Base-by-base conservation (phyloP, 192 early-diverging fungal species). In the Mortierella alpina region DNA sequence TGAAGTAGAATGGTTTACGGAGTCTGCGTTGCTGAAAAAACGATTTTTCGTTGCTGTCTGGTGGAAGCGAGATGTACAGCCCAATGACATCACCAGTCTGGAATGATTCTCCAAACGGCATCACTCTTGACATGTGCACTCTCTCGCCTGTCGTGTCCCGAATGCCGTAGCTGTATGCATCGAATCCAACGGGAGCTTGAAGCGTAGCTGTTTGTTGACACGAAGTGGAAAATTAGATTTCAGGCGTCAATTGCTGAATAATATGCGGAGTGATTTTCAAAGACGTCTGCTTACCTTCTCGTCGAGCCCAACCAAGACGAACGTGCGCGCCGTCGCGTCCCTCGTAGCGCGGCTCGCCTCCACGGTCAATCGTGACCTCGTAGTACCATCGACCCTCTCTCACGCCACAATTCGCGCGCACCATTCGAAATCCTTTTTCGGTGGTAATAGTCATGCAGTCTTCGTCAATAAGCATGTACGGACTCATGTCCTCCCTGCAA, bases 141-240 rank as follows among this genome's bases (percentile, higher is more conserved):
- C 84, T 88, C 55, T 92, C 89, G 12, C 91, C 91, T 12, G 90
- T 90, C 15, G 84, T 81, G 66, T 92, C 91, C 9, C 91, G 84
- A 52, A 86, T 82, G 2, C 88, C 91, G 66, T 91, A 92, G 60
- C 88, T 85, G 55, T 91, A 92, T 10, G 75, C 87, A 67, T 92
- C 91, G 71, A 88, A 90, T 5, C 91, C 91, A 47, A 91, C 89
- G 6, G 91, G 91, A 7, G 86, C 88, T 59, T 90, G 86, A 40
- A 91, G 57, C 48, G 84, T 86, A 1, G 87, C 89, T 90, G 46
- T 13, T 46, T 39, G 44, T n/a, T 13, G 58, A n/a, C 61, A 22
- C 39, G 17, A 53, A 54, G 6, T 14, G 44, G n/a, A 44, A 62
- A 63, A 41, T 45, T 46, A 59, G 56, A 49, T 55, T 50, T 75